Evolutionary conservation across 306 rosid genomes (phyloP), one percentile per base, ranked within the genome.

Genomic region (Pachyrhizus erosus): DNA sequence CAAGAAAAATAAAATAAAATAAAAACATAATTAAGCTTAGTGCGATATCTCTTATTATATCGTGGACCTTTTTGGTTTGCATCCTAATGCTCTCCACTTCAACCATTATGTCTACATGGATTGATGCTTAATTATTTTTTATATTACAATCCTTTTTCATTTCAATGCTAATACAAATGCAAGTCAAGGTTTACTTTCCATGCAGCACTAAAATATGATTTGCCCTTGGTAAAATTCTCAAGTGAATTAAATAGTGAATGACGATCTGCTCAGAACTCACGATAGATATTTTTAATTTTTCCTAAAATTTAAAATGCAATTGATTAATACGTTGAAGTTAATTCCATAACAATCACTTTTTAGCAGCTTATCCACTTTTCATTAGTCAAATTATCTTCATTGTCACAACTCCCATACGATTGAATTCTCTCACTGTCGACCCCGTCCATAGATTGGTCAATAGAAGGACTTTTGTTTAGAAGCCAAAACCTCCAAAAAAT

Each of bases 51-150:
- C 76, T 58, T 76, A 69, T 84, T 73, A 43, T 72, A 49, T 70
- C 6, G 86, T 77, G 86, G 82, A 83, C 78, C 77, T 68, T 83
- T 73, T 43, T 55, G 45, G 14, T 79, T 79, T 68, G 64, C 68
- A 74, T 51, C 81, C 73, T 73, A 84, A 77, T 84, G 87, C 87
- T 43, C 48, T 84, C 87, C 87, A 84, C 87, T 84, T 84, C 81
- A 73, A 37, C 78, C 73, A 79, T 77, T 69, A 37, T 79, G 82
- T 31, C 67, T 51, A 23, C 20, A 13, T 78, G 37, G 18, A 51
- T 77, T 77, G 23, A 20, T 77, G 58, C 71, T 46, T 65, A 12
- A 46, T 14, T 73, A 11, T 79, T 15, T 67, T 76, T 71, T 10
- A 48, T 42, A 66, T 27, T 27, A n/a, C 67, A 15, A 11, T 42